Evolutionary conservation across 345 rosid genomes (phyloP), one percentile per base, ranked within the genome.

Genomic region (Gynandropsis gynandra): DNA sequence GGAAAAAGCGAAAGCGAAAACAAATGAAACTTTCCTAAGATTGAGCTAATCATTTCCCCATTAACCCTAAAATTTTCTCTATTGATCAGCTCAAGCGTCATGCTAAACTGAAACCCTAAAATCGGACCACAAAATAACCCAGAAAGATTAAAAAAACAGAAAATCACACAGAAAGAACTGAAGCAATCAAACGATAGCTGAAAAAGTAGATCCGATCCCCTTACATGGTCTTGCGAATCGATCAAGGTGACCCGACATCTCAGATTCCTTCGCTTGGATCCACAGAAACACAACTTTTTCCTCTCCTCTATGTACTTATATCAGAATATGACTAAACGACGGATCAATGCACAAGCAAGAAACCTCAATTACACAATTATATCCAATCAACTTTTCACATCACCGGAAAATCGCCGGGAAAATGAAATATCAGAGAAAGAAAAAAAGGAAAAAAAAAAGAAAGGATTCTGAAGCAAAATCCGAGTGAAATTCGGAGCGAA

Each of bases 171-270:
- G 14, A 24, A 24, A 24, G 29, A 24, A 24, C 29, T 24, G 29
- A 24, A 2, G 29, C 29, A 24, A 34, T 37, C 15, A 0, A 38
- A 16, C 39, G n/a, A 21, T 1, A 13, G 11, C 44, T 40, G 36
- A 10, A 18, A 24, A 7, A 16, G 41, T 4, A 41, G 47, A 64
- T 42, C 39, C 29, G 41, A 42, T 9, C 8, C 8, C 83, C 97
- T 86, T 71, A 89, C 97, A 86, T 65, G 97, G 97, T 58, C 82
- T 73, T 5, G 96, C 95, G 59, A 87, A 85, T 17, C 93, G 93
- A 81, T 92, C 98, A 42, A 87, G 82, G 1, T 89, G 95, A 34
- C 96, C 96, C 49, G 98, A 92, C 98, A 92, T 90, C 64, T 64
- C 72, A 74, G 42, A 57, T 47, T 59, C 44, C 35, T 12, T 4